These are phyloP conservation scores for Colletotrichum plurivorum DNA, from an alignment of 2,329 filamentous ascomycete species.

Conservation along the genomic window DNA sequence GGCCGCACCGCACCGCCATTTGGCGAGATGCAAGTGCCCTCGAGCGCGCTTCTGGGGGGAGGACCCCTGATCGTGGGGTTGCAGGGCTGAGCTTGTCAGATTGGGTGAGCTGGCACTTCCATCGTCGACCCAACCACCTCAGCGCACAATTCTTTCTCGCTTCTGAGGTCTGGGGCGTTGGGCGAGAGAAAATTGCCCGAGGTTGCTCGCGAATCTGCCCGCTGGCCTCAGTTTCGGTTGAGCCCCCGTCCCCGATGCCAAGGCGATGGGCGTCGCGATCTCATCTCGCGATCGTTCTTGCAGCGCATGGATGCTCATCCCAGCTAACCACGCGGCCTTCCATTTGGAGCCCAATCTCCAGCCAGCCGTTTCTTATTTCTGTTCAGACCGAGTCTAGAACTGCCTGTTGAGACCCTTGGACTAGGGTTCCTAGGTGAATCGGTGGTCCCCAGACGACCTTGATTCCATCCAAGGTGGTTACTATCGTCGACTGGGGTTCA, in stretches of 20 bases:
- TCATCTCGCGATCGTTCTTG: slow-evolving; percentile 11
- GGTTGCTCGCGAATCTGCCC: not conserved
- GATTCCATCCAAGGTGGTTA: slow-evolving; percentile 29
- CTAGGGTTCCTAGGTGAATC: slow-evolving; percentile 1
- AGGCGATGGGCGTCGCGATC: slow-evolving; percentile 19
- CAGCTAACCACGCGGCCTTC: slow-evolving; percentile 6
- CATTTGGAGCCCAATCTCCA: slow-evolving; percentile 16
- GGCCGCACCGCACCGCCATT: slow-evolving; percentile 14
- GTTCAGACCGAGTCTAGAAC: slow-evolving; percentile 13
- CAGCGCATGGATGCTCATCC: slow-evolving; percentile 2
- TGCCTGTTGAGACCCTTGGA: slow-evolving; percentile 9
- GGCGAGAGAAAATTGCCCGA: not conserved
- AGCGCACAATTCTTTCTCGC: not conserved
- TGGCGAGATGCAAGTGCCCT: slow-evolving; percentile 1
- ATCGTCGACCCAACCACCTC: slow-evolving; percentile 34
- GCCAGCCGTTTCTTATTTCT: not conserved
- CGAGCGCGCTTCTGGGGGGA: slow-evolving; percentile 2
- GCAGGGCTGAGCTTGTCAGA: slow-evolving; percentile 42
- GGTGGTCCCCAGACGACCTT: slow-evolving; percentile 11
- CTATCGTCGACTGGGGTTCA: not conserved
- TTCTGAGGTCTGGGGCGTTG: slow-evolving; percentile 8
- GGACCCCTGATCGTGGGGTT: slow-evolving; percentile 38
- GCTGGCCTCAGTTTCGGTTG: slow-evolving; percentile 27
- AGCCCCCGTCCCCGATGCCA: slow-evolving; percentile 19
- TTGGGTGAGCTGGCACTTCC: slow-evolving; percentile 42